A percentile compares a stretch with the other conserved stretches of the same genome.
phyloP scores from a whole-genome alignment of 2,329 filamentous ascomycete genomes.

The Tolypocladium album region DNA sequence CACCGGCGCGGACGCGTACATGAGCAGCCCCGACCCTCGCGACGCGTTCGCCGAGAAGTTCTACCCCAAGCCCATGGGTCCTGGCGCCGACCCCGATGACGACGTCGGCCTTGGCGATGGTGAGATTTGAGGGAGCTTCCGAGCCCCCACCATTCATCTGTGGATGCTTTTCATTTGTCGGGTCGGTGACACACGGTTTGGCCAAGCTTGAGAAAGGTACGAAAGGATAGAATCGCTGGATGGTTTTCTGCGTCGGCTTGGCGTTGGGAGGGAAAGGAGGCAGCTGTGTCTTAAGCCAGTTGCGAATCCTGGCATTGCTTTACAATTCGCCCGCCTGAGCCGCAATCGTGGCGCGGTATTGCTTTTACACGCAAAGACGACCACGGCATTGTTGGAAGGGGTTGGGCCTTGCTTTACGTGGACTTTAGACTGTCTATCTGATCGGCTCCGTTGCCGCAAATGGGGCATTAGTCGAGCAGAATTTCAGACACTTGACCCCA shows the following conservation, averaged over 20 bases:
- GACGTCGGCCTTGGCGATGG: slow-evolving; percentile 20
- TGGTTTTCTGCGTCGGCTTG: background rate
- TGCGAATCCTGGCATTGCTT: background rate
- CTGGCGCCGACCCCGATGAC: slow-evolving; percentile 5
- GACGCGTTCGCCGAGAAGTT: background rate
- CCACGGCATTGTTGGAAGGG: background rate
- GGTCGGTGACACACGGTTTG: background rate
- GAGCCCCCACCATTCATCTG: background rate
- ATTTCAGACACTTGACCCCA: background rate
- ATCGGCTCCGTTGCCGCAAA: background rate
- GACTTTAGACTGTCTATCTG: background rate
- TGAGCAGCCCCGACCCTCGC: background rate
- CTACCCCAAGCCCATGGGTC: background rate
- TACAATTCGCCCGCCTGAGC: background rate
- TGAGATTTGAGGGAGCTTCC: slow-evolving; percentile 17
- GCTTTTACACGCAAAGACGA: background rate
- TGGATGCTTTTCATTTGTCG: background rate
- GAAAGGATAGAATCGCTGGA: background rate
- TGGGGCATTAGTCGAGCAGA: background rate
- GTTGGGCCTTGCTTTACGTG: background rate
- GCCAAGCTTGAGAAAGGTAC: background rate
- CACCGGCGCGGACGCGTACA: slow-evolving; percentile 5
- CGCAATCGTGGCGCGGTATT: background rate
- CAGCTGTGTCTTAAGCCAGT: background rate
- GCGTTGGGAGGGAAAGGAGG: background rate